Evolutionary conservation across 495 filamentous ascomycete species (phyloP).

Genomic region (Aspergillus leporis): DNA sequence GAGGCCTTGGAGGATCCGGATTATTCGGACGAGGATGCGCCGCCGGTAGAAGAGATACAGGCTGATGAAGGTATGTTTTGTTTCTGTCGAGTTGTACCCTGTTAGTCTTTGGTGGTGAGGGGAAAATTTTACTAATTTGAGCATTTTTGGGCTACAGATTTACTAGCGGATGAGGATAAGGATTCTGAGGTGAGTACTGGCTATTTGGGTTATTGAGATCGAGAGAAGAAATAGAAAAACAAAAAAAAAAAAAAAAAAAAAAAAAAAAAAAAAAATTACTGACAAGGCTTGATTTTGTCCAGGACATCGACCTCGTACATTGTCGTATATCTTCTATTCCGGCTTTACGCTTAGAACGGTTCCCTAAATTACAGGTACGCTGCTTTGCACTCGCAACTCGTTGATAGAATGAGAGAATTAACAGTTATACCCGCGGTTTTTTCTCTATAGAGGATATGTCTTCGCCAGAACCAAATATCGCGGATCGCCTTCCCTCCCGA

Average conservation of each 20-base stretch:
- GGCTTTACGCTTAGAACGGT: constrained; percentile 77
- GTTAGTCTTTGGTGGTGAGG: neutral
- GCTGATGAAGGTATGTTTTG: constrained; percentile 73
- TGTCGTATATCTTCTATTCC: constrained; percentile 78
- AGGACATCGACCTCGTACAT: constrained; percentile 91
- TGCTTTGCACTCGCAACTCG: neutral
- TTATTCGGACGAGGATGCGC: constrained; percentile 80
- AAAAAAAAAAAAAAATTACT: neutral
- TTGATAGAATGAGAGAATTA: no score
- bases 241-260: neutral
- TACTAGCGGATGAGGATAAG: constrained; percentile 63
- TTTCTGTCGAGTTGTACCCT: neutral
- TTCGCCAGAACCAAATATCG: constrained; percentile 90
- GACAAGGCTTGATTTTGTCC: neutral
- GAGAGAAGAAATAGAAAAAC: no score
- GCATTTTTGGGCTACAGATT: constrained; percentile 43
- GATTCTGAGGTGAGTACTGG: constrained; percentile 52
- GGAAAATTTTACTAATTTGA: neutral
- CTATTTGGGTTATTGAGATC: neutral
- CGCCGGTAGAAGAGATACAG: constrained; percentile 71
- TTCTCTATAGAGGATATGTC: constrained; percentile 66
- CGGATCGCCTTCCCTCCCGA: constrained; percentile 66
- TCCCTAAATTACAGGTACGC: constrained; percentile 66
- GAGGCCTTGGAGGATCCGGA: constrained; percentile 80
- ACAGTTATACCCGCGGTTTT: neutral